Evolutionary conservation across 208 protist genomes (phyloP).

Genomic region (Borovskyia barvae): DNA sequence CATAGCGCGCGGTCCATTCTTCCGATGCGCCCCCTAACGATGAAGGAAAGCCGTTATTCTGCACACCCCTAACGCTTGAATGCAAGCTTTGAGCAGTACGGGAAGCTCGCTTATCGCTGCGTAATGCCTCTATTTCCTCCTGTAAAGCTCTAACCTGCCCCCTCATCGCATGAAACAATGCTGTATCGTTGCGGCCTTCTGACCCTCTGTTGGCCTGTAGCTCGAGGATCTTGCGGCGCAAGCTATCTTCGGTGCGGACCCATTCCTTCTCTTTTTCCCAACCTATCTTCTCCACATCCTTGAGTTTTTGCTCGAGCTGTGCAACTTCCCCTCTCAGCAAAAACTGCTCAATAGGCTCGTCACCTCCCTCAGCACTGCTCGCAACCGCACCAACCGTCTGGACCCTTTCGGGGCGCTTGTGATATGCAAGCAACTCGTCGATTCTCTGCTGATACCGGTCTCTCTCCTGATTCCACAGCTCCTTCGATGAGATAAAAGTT

Average conservation of each 20-base stretch:
- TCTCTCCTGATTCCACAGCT: conserved; percentile 59
- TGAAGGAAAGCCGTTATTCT: no score
- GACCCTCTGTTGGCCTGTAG: conserved; percentile 24
- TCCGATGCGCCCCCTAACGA: not conserved
- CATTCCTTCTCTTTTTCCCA: conserved; percentile 73
- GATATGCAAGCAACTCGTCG: conserved; percentile 36
- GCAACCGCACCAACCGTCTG: not conserved
- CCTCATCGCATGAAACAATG: conserved; percentile 62
- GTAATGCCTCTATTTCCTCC: conserved; percentile 24
- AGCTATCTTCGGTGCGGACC: conserved; percentile 32
- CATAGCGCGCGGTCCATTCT: conserved; percentile 17
- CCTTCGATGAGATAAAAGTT: conserved; percentile 30
- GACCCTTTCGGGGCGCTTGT: conserved; percentile 11
- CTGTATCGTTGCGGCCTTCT: conserved; percentile 33
- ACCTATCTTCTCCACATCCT: conserved; percentile 41
- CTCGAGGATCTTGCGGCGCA: conserved; percentile 35
- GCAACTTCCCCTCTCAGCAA: conserved; percentile 73
- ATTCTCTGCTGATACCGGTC: conserved; percentile 49
- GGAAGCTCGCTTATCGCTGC: conserved; percentile 6
- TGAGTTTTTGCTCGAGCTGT: conserved; percentile 68
- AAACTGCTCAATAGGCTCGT: conserved; percentile 41
- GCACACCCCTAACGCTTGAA: not conserved
- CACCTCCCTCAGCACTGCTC: not conserved
- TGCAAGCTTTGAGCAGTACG: conserved; percentile 2
- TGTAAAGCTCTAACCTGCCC: conserved; percentile 45